Base-by-base conservation (phyloP, 139 green algal genomes). In the Chlorella sp. region DNA sequence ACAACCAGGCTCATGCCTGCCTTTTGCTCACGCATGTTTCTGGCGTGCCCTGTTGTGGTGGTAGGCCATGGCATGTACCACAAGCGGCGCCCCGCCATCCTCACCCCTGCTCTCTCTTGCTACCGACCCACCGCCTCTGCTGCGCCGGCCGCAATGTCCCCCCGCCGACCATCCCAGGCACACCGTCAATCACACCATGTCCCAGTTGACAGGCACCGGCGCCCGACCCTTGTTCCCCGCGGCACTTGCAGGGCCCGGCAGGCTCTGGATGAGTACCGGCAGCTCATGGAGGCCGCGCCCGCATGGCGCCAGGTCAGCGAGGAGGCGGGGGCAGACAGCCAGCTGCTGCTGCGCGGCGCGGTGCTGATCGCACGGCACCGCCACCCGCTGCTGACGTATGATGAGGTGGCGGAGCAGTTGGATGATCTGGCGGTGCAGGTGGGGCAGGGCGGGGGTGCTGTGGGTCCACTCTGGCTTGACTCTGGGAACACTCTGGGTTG, bases 351-450 rank as follows among this genome's bases (percentile, higher is more conserved):
- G 66, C 39, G 30, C 0, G 68, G 66, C 40, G 84, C 89, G 7
- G 71, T 40, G 36, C 89, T 91, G 48, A 90, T 91, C 32, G 79
- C 89, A 3, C 89, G 81, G 40, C 89, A 91, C 79, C 89, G 89
- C 40, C 71, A 91, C 68, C 89, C 89, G 48, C 39, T 90, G 61
- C 61, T 81, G 32, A 30, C 34, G 2, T 32, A 86, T 9, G 87
- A 77, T 3, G 26, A 36, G 0, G n/a, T 89, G 22, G 32, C n/a
- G 68, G 84, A 90, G 32, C 76, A 88, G 57, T 40, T 92, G 19
- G 90, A 92, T 26, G 90, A 92, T 60, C 60, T 92, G 39, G 90
- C 90, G 4, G 90, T 88, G 57, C 88, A 91, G 81, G 83, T 87
- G n/a, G n/a, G n/a, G n/a, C n/a, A n/a, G n/a, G n/a, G n/a, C n/a